These are phyloP conservation scores for Alternaria infectoria DNA, from an alignment of 2,329 filamentous ascomycete genomes.

Conservation along the genomic window DNA sequence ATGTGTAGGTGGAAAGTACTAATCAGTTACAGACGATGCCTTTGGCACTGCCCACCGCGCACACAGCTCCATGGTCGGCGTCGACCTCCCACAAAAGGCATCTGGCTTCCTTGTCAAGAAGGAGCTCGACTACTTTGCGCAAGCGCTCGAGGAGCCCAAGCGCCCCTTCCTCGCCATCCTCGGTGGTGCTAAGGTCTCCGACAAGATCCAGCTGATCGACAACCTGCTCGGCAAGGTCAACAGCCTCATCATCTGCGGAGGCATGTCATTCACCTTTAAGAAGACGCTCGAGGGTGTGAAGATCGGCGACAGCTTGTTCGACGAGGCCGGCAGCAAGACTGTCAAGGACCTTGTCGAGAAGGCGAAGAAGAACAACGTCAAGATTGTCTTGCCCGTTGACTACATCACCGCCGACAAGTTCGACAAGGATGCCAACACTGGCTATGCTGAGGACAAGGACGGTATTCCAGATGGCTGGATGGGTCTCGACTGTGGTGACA, in stretches of 20 bases:
- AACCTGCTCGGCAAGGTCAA: slow-evolving; percentile 98
- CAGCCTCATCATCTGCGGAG: slow-evolving; percentile 94
- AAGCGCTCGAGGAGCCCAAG: slow-evolving; percentile 91
- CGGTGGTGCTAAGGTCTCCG: slow-evolving; percentile 95
- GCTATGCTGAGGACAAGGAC: slow-evolving; percentile 80
- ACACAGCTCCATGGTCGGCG: slow-evolving; percentile 98
- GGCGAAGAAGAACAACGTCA: slow-evolving; percentile 94
- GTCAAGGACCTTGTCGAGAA: slow-evolving; percentile 88
- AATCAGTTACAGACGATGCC: slow-evolving; percentile 78
- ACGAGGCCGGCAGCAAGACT: slow-evolving; percentile 91
- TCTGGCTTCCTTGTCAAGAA: slow-evolving; percentile 99
- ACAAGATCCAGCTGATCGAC: slow-evolving; percentile 99
- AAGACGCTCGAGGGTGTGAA: slow-evolving; percentile 92
- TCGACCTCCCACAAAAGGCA: slow-evolving; percentile 94
- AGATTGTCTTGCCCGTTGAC: slow-evolving; percentile 92
- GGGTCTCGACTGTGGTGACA: slow-evolving; percentile 91
- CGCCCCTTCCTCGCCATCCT: slow-evolving; percentile 98
- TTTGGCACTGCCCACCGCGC: slow-evolving; percentile 98
- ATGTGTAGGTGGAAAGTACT: no score
- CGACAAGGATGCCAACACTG: slow-evolving; percentile 78
- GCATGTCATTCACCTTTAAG: slow-evolving; percentile 99
- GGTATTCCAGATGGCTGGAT: slow-evolving; percentile 98
- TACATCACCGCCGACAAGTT: slow-evolving; percentile 98
- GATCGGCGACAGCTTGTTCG: slow-evolving; percentile 91
- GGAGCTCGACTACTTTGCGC: slow-evolving; percentile 98